phyloP scores from a whole-genome alignment of 176 grass and related monocot species.

The Pontederia crassipes region DNA sequence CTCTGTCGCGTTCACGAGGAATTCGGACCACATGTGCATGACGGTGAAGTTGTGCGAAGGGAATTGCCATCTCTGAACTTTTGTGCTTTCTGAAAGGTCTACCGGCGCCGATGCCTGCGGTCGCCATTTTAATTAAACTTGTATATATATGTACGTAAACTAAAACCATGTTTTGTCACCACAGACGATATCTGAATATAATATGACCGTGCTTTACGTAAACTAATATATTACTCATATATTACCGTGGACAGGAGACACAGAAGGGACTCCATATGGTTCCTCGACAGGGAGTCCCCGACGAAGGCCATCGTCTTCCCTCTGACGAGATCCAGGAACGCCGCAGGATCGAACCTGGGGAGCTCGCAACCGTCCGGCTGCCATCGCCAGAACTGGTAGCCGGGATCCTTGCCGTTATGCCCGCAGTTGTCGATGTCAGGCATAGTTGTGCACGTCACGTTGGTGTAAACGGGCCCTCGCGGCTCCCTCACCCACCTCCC shows the following conservation, averaged over 20 bases:
- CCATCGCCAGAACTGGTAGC: slow-evolving; percentile 61
- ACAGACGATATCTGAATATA: too few relatives aligned
- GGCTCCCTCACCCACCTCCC: slow-evolving; percentile 65
- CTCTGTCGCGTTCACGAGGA: slow-evolving; percentile 25
- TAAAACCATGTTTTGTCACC: too few relatives aligned
- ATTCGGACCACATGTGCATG: slow-evolving; percentile 55
- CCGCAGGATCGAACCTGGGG: slow-evolving; percentile 36
- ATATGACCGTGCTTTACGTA: background rate
- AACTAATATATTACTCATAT: too few relatives aligned
- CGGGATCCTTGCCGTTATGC: slow-evolving; percentile 49
- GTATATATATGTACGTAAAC: too few relatives aligned
- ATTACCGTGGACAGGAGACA: slow-evolving; percentile 51
- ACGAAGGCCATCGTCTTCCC: slow-evolving; percentile 58
- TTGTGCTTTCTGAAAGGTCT: slow-evolving; percentile 23
- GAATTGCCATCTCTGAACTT: slow-evolving; percentile 42
- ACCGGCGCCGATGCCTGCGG: slow-evolving; percentile 34
- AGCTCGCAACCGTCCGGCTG: slow-evolving; percentile 41
- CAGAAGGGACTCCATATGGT: slow-evolving; percentile 56
- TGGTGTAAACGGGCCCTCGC: slow-evolving; percentile 30
- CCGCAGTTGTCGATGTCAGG: slow-evolving; percentile 58
- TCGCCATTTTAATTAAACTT: too few relatives aligned
- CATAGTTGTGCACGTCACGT: slow-evolving; percentile 38
- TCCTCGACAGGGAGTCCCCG: slow-evolving; percentile 70
- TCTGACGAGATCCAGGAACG: slow-evolving; percentile 31
- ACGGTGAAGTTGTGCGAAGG: slow-evolving; percentile 51